Percentiles rank a stretch among this genome's conserved stretches.
These are phyloP conservation scores for Plasmodium cynomolgi DNA, from an alignment of 169 alveolate genomes.

Conservation along the genomic window DNA sequence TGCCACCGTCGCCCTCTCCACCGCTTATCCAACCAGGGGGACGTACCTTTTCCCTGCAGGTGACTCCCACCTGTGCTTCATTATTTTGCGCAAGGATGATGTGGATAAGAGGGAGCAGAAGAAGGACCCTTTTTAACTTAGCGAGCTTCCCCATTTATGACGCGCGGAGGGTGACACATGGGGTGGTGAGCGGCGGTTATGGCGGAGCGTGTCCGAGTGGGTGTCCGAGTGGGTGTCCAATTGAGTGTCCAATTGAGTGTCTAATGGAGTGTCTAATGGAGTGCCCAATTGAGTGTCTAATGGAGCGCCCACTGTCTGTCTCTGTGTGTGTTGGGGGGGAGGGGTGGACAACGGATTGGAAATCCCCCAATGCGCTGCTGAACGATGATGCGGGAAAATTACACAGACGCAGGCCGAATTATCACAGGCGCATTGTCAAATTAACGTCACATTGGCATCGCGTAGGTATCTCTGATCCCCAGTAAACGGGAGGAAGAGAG, in stretches of 20 bases:
- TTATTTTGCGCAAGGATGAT: background rate
- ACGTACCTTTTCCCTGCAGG: background rate
- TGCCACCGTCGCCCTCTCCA: background rate
- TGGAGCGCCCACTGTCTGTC: background rate
- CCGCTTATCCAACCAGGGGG: background rate
- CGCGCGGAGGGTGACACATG: background rate
- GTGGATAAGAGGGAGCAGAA: background rate
- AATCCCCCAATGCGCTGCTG: background rate
- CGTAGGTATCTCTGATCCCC: background rate
- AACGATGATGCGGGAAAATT: background rate
- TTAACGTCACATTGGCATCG: background rate
- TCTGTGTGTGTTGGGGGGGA: background rate
- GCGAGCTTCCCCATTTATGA: constrained; percentile 23
- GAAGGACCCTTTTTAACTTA: background rate
- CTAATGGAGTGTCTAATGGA: background rate
- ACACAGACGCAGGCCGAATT: background rate
- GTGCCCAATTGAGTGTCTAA: background rate
- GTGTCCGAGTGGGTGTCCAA: background rate
- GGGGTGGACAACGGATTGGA: background rate
- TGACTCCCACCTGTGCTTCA: background rate
- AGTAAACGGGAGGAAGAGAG: background rate
- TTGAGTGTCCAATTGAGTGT: background rate
- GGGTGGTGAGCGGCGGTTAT: background rate
- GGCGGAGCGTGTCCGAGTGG: background rate
- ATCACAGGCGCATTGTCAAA: background rate